A percentile compares a stretch with the other conserved stretches of the same genome.
phyloP scores from a whole-genome alignment of 768 basidiomycete species.

The Baorangia bicolor region DNA sequence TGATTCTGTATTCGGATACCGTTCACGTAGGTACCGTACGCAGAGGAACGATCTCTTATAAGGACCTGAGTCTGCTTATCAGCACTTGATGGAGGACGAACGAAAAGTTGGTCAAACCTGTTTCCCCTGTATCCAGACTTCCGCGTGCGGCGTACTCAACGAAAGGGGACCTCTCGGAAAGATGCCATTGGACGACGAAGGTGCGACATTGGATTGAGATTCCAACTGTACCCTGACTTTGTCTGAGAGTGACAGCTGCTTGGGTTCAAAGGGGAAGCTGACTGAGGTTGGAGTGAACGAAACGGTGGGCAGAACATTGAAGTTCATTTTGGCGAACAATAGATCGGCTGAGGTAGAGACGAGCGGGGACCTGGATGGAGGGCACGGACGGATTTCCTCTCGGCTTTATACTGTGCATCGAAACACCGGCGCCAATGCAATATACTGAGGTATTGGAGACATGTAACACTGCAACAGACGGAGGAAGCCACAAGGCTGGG shows the following conservation, averaged over 20 bases:
- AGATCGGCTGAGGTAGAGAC: background rate
- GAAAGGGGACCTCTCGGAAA: conserved; percentile 41
- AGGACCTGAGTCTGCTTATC: conserved; percentile 35
- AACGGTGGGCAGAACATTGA: conserved; percentile 30
- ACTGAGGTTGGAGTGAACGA: conserved; percentile 34
- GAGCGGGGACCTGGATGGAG: background rate
- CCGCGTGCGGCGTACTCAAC: conserved; percentile 43
- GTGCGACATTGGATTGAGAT: conserved; percentile 27
- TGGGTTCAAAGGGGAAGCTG: conserved; percentile 40
- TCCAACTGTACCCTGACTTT: conserved; percentile 35
- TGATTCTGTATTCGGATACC: conserved; percentile 39
- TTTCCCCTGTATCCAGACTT: conserved; percentile 45
- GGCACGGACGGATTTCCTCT: background rate
- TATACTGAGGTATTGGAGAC: background rate
- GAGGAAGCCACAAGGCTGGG: conserved; percentile 11
- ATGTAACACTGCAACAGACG: conserved; percentile 11
- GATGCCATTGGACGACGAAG: conserved; percentile 39
- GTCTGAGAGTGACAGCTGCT: conserved; percentile 34
- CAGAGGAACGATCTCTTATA: conserved; percentile 46
- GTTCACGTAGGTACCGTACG: conserved; percentile 51
- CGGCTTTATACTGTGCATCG: conserved; percentile 23
- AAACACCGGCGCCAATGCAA: conserved; percentile 5
- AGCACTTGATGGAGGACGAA: conserved; percentile 3
- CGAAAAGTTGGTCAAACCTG: conserved; percentile 33
- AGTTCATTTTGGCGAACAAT: conserved; percentile 18